phyloP scores from a whole-genome alignment of 2,329 filamentous ascomycete genomes.

The Aspergillus udagawae region DNA sequence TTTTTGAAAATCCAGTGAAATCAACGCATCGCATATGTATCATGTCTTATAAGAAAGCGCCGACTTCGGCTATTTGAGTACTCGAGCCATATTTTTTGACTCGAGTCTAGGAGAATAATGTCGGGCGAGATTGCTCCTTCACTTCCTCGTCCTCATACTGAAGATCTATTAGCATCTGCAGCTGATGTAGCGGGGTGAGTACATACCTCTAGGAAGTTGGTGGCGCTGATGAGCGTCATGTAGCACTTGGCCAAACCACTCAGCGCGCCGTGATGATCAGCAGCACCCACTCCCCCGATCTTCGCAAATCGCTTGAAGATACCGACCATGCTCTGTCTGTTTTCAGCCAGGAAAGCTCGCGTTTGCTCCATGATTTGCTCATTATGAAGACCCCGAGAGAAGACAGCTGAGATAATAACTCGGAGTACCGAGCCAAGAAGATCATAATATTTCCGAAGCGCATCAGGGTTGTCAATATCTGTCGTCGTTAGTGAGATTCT shows the following conservation, averaged over 20 bases:
- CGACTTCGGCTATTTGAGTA: neutral
- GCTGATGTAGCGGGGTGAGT: neutral
- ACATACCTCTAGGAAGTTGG: constrained; percentile 79
- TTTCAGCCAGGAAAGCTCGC: constrained; percentile 73
- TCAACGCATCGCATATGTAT: neutral
- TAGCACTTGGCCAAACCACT: constrained; percentile 80
- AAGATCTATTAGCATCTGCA: constrained; percentile 11
- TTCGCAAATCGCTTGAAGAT: constrained; percentile 86
- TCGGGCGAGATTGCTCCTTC: constrained; percentile 25
- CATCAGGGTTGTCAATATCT: constrained; percentile 64
- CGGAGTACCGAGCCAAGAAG: constrained; percentile 76
- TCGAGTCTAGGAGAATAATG: constrained; percentile 30
- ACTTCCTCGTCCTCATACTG: constrained; percentile 43
- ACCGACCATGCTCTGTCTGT: constrained; percentile 78
- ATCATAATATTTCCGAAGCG: constrained; percentile 76
- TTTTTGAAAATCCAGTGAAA: neutral
- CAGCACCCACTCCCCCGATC: constrained; percentile 54
- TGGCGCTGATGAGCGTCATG: constrained; percentile 75
- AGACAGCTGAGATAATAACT: constrained; percentile 75
- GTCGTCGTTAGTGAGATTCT: constrained; percentile 14
- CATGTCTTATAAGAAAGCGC: neutral
- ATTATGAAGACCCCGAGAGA: constrained; percentile 79
- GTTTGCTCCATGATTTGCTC: constrained; percentile 68
- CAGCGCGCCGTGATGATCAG: constrained; percentile 58
- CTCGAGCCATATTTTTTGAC: neutral